Evolutionary conservation across 352 stramenopile species (phyloP), one percentile per base, ranked within the genome.

Genomic region (Phytophthora colocasiae): DNA sequence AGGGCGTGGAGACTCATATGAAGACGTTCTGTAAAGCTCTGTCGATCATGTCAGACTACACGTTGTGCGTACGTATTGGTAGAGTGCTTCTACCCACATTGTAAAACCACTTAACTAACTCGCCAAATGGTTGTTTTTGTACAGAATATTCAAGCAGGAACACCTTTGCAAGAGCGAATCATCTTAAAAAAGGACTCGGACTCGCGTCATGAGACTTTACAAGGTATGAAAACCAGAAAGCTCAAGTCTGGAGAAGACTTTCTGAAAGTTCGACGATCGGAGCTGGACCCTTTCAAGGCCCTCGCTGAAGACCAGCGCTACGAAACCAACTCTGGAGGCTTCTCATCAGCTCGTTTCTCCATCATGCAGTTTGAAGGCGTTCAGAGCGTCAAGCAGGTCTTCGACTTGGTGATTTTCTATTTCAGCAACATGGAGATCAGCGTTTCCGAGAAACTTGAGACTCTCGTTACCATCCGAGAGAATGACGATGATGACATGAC

Each of bases 391-490:
- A 67, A 74, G 34, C 66, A 83, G 31, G 66, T 89, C 8, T 86
- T 84, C 47, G 80, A 89, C 22, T 66, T 83, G 15, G 71, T 86
- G 34, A 50, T 71, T 29, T 84, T 73, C 56, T 89, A 84, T 70
- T 70, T 84, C 19, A 57, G 64, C 45, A 87, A 87, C 58, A 73
- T 87, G 31, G 82, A 91, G 69, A 83, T 88, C 49, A 77, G 52
- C 44, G 77, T 88, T 51, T 87, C 80, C 4, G 80, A 89, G 41
- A 70, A 73, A 36, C 52, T 82, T 1, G 80, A 77, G 2, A 63
- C 40, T n/a, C 50, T 80, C 32, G 68, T 91, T 41, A 88, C 78
- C 0, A 66, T 81, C 32, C 78, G 82, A 4, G 80, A 89, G 26
- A 72, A 87, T 44, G 78, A 84, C 44, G 51, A 66, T n/a, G 51